Percentiles rank a stretch among this genome's conserved stretches.
Evolutionary conservation across 495 filamentous ascomycete genomes (phyloP).

Genomic region (Lentithecium fluviatile): DNA sequence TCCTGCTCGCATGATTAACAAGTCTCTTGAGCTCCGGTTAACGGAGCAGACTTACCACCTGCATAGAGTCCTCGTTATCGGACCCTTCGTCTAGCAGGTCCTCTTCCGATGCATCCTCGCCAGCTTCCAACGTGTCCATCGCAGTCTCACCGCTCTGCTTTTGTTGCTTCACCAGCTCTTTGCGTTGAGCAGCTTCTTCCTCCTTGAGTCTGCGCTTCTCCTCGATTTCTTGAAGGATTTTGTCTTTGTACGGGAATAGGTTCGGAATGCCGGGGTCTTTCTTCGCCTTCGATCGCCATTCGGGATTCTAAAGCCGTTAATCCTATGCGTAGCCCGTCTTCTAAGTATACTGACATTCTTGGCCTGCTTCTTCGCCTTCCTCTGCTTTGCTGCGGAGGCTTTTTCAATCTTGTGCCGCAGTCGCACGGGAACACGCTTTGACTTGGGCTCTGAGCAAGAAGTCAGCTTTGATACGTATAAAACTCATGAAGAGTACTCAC

Average conservation of each 20-base stretch:
- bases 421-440: constrained; percentile 85
- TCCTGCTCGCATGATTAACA: constrained; percentile 46
- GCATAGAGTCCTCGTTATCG: constrained; percentile 48
- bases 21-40: constrained; percentile 34
- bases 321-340: not conserved
- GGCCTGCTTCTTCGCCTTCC: constrained; percentile 79
- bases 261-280: constrained; percentile 98
- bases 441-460: constrained; percentile 70
- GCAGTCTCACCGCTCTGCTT: constrained; percentile 47
- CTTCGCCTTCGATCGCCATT: constrained; percentile 90
- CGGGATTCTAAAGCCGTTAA: constrained; percentile 63
- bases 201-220: constrained; percentile 74
- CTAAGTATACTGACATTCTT: constrained; percentile 60
- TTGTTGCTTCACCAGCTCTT: constrained; percentile 68
- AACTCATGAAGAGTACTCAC: constrained; percentile 17
- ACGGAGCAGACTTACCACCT: constrained; percentile 27
- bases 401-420: constrained; percentile 96
- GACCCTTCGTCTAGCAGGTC: constrained; percentile 39
- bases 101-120: constrained; percentile 48
- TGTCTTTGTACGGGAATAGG: constrained; percentile 96
- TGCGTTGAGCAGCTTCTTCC: constrained; percentile 69
- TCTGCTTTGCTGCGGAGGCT: constrained; percentile 82
- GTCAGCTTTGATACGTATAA: no score
- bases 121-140: constrained; percentile 46
- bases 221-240: constrained; percentile 89